phyloP scores from a whole-genome alignment of 345 rosid genomes.

The Citrus unshiu region DNA sequence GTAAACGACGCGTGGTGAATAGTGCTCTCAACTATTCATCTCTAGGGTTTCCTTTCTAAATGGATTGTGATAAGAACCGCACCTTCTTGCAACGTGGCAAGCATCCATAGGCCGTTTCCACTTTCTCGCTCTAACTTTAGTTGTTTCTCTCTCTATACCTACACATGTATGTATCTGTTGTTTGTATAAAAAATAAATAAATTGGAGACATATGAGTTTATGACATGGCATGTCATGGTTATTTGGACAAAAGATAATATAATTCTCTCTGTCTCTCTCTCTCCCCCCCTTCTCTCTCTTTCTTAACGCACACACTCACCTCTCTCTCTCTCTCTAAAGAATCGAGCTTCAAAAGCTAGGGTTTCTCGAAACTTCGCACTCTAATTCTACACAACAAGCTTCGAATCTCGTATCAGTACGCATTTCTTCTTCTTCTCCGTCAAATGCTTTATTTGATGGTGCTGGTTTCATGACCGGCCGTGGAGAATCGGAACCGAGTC shows the following conservation, averaged over 20 bases:
- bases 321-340: constrained; percentile 38
- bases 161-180: not conserved
- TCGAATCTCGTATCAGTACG: constrained; percentile 30
- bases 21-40: constrained; percentile 22
- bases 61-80: constrained; percentile 74
- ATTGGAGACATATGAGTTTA: constrained; percentile 26
- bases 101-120: constrained; percentile 9
- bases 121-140: constrained; percentile 20
- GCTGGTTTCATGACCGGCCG: constrained; percentile 36
- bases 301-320: not conserved
- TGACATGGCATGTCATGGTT: constrained; percentile 53
- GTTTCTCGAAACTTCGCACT: constrained; percentile 53
- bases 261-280: constrained; percentile 11
- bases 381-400: constrained; percentile 34
- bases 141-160: constrained; percentile 18
- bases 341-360: constrained; percentile 47
- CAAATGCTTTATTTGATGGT: constrained; percentile 31
- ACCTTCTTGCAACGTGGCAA: constrained; percentile 38
- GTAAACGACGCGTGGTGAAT: constrained; percentile 26
- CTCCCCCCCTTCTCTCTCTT: constrained; percentile 19
- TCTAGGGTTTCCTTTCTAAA: constrained; percentile 51
- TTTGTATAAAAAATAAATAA: constrained; percentile 13
- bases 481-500: constrained; percentile 33
- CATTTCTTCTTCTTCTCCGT: constrained; percentile 17
- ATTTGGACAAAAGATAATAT: constrained; percentile 36